Conservation (phyloP, 441 rosid genomes). For the Euphorbia corollata region DNA sequence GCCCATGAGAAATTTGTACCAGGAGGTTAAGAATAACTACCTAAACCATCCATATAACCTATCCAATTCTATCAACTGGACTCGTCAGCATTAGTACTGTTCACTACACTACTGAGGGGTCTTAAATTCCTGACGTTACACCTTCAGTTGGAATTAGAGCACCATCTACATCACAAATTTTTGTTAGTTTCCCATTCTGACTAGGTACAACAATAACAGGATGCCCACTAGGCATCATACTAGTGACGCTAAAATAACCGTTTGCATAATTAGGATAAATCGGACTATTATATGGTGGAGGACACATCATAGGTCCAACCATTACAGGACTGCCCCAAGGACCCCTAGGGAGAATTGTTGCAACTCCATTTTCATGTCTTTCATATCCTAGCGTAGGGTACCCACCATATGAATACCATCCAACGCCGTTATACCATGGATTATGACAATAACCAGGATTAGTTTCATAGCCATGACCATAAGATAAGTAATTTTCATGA, state of each 20-base stretch:
- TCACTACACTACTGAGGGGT: slow-evolving; percentile 9
- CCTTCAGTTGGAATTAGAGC: slow-evolving; percentile 22
- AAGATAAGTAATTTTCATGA: slow-evolving; percentile 24
- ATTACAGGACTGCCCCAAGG: slow-evolving; percentile 34
- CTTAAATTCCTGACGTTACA: slow-evolving; percentile 19
- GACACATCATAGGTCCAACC: slow-evolving; percentile 29
- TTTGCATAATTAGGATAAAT: slow-evolving; percentile 34
- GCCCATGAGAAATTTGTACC: slow-evolving; percentile 18
- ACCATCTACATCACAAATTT: slow-evolving; percentile 15
- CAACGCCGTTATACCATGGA: slow-evolving; percentile 28
- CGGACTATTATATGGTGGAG: slow-evolving; percentile 26
- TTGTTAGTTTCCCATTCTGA: slow-evolving; percentile 24
- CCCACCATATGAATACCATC: slow-evolving; percentile 33
- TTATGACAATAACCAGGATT: slow-evolving; percentile 24
- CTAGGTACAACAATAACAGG: slow-evolving; percentile 23
- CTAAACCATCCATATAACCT: slow-evolving; percentile 21
- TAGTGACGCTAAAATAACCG: slow-evolving; percentile 23
- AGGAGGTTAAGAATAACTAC: slow-evolving; percentile 25
- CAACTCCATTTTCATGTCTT: slow-evolving; percentile 26
- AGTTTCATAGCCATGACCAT: slow-evolving; percentile 33
- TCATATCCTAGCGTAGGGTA: slow-evolving; percentile 34
- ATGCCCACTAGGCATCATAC: slow-evolving; percentile 22
- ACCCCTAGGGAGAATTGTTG: slow-evolving; percentile 27
- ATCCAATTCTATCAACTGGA: slow-evolving; percentile 21
- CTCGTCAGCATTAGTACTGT: slow-evolving; percentile 18